These are phyloP conservation scores for Aspergillus neoniger DNA, from an alignment of 2,329 filamentous ascomycete genomes.

Conservation along the genomic window DNA sequence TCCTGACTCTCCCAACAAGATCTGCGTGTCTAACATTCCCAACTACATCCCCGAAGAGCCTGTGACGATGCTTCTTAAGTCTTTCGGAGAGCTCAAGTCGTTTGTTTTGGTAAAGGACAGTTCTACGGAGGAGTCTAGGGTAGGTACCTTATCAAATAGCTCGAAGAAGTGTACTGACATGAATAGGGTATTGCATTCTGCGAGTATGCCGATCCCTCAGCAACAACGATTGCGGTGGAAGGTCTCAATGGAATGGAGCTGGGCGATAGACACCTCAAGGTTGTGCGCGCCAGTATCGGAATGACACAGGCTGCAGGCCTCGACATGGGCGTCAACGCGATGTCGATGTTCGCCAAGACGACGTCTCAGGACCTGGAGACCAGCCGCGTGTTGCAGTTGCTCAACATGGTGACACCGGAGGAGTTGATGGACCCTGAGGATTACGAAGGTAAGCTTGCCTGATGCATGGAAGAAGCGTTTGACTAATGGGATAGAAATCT, in stretches of 20 bases:
- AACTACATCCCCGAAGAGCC: constrained; percentile 86
- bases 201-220: constrained; percentile 77
- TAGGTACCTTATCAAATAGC: constrained; percentile 50
- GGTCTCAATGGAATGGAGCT: constrained; percentile 92
- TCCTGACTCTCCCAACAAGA: constrained; percentile 91
- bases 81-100: constrained; percentile 90
- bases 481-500: constrained; percentile 70
- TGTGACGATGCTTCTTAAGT: constrained; percentile 82
- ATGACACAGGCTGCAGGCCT: constrained; percentile 88
- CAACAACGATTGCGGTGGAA: constrained; percentile 83
- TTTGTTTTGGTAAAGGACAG: constrained; percentile 88
- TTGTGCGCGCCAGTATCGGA: constrained; percentile 86
- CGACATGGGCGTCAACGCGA: constrained; percentile 95
- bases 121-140: constrained; percentile 80
- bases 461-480: neutral
- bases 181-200: constrained; percentile 89
- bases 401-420: constrained; percentile 98
- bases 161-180: constrained; percentile 14
- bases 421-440: constrained; percentile 93
- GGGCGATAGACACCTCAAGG: constrained; percentile 81
- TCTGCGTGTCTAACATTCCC: constrained; percentile 88
- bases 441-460: constrained; percentile 73
- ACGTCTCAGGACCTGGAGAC: constrained; percentile 76
- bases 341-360: constrained; percentile 95
- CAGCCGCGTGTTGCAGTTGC: constrained; percentile 81